Percentiles rank a stretch among this genome's conserved stretches.
Evolutionary conservation across 768 basidiomycete genomes (phyloP).

Genomic region (Leccinum rimulosum): DNA sequence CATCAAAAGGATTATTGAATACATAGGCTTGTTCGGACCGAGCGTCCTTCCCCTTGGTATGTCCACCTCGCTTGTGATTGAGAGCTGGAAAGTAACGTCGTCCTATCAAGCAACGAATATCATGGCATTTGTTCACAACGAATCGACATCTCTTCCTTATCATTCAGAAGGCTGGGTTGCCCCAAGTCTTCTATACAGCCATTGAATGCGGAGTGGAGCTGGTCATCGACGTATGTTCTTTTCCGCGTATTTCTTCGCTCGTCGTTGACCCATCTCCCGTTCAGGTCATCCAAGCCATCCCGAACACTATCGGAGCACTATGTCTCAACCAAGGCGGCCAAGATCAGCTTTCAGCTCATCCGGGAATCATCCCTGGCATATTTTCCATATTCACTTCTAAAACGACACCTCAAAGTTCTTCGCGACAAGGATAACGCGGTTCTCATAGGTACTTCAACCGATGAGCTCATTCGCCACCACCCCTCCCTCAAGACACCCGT

Average conservation of each 20-base stretch:
- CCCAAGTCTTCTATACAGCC: constrained; percentile 83
- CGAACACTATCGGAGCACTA: constrained; percentile 92
- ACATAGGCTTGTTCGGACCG: constrained; percentile 81
- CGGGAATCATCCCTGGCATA: constrained; percentile 79
- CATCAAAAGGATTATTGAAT: constrained; percentile 85
- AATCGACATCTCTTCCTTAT: no score
- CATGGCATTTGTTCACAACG: no score
- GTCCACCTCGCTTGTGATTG: no score
- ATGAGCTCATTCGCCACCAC: constrained; percentile 98
- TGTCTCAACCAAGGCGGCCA: constrained; percentile 92
- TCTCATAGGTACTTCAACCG: constrained; percentile 83
- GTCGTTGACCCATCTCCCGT: background rate
- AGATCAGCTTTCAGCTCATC: constrained; percentile 71
- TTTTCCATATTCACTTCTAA: constrained; percentile 85
- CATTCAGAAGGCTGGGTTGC: constrained; percentile 89
- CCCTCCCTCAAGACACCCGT: constrained; percentile 79
- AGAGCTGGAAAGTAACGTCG: no score
- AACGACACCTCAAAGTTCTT: constrained; percentile 76
- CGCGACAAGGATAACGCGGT: constrained; percentile 93
- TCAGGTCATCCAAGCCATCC: constrained; percentile 88
- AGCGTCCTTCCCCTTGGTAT: constrained; percentile 81
- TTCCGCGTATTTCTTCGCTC: background rate
- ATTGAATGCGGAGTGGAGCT: constrained; percentile 83
- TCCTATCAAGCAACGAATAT: no score
- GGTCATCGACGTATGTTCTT: constrained; percentile 69